Percentiles rank a stretch among this genome's conserved stretches.
Evolutionary conservation across 2,329 filamentous ascomycete species (phyloP).

Genomic region (Fusarium sp.): DNA sequence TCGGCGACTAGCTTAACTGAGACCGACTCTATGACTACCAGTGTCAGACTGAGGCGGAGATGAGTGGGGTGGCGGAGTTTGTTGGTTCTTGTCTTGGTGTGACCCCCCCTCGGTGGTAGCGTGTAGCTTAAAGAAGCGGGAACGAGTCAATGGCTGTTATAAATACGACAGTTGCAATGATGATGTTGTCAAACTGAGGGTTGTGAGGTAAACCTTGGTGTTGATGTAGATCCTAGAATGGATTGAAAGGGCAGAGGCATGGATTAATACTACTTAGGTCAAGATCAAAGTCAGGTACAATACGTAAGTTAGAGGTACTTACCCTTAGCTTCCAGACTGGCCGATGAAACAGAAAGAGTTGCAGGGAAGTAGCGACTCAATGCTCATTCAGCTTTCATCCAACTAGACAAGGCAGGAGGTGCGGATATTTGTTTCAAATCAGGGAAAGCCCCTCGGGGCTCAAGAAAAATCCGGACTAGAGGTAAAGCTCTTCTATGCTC

Average conservation of each 20-base stretch:
- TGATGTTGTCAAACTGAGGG: conserved; percentile 10
- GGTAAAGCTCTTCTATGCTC: too few species aligned
- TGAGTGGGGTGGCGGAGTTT: conserved; percentile 44
- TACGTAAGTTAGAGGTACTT: conserved; percentile 20
- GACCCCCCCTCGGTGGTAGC: conserved; percentile 23
- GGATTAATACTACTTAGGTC: conserved; percentile 13
- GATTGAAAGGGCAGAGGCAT: conserved; percentile 1
- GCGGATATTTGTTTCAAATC: conserved; percentile 39
- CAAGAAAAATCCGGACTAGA: too few species aligned
- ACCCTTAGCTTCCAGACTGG: conserved; percentile 24
- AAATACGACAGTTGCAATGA: conserved; percentile 1
- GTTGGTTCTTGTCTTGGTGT: conserved; percentile 35
- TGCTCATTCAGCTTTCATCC: conserved; percentile 3
- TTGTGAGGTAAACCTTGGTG: conserved; percentile 8
- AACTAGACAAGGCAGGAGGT: conserved; percentile 6
- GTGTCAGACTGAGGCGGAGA: conserved; percentile 36
- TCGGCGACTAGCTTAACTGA: conserved; percentile 18
- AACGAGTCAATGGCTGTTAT: conserved; percentile 9
- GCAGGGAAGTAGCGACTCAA: conserved; percentile 35
- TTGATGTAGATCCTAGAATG: conserved; percentile 7
- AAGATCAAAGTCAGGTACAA: conserved; percentile 29
- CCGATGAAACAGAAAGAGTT: conserved; percentile 38
- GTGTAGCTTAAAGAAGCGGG: conserved; percentile 28
- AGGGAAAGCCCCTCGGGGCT: conserved; percentile 30
- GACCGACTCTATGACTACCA: conserved; percentile 36